A percentile compares a stretch with the other conserved stretches of the same genome.
These are phyloP conservation scores for Phytopythium boreale DNA, from an alignment of 352 stramenopile species.

Conservation along the genomic window DNA sequence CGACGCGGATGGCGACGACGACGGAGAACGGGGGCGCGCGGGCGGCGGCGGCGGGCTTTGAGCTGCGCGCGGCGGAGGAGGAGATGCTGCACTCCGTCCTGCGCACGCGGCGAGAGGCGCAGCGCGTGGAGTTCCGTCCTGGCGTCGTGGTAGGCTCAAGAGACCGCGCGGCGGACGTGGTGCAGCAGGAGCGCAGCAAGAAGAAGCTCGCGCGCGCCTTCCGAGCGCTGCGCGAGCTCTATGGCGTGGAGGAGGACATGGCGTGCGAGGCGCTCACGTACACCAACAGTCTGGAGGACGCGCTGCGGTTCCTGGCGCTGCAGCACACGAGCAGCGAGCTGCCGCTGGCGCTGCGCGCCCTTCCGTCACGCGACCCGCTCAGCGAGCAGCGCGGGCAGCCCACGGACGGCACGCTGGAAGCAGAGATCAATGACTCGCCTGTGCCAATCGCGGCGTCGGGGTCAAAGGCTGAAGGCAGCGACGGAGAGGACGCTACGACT, in stretches of 20 bases:
- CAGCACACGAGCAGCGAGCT: constrained; percentile 58
- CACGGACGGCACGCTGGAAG: constrained; percentile 24
- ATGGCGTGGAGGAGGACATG: constrained; percentile 27
- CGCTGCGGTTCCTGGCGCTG: constrained; percentile 58
- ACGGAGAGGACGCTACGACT: not conserved
- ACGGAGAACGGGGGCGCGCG: constrained; percentile 7
- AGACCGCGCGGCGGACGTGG: constrained; percentile 30
- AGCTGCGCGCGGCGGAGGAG: constrained; percentile 58
- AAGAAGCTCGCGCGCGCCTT: constrained; percentile 56
- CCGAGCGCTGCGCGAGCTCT: constrained; percentile 45
- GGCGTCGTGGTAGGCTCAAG: constrained; percentile 28
- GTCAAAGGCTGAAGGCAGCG: constrained; percentile 12
- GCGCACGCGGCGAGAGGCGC: constrained; percentile 9
- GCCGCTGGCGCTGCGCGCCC: constrained; percentile 34
- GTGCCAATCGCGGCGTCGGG: not conserved
- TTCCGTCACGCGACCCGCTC: constrained; percentile 11
- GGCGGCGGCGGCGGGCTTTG: constrained; percentile 23
- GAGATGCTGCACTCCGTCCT: constrained; percentile 43
- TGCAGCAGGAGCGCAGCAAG: constrained; percentile 39
- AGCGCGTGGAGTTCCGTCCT: constrained; percentile 45
- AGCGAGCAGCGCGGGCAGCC: constrained; percentile 2
- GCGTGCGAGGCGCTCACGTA: constrained; percentile 45
- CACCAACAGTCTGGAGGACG: constrained; percentile 65
- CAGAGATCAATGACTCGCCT: constrained; percentile 21
- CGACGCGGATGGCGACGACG: no score